Base-by-base conservation (phyloP, 768 basidiomycete genomes). In the Suillus decipiens region DNA sequence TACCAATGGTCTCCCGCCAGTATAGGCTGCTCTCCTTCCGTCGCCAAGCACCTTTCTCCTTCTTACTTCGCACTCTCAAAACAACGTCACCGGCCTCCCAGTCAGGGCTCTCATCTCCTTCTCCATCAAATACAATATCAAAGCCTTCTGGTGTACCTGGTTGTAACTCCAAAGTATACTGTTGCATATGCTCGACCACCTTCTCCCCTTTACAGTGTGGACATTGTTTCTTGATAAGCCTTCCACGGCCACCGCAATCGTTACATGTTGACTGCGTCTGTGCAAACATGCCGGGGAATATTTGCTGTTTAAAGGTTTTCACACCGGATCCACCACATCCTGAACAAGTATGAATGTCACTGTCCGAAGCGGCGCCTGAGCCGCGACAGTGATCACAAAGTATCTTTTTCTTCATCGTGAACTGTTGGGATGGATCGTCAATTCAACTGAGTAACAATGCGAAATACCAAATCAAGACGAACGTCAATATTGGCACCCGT, bases 331-430 rank as follows among this genome's bases (percentile, higher is more conserved):
- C 97, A 59, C 86, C 83, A 72, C 97, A 99, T 12, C 84, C 84
- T 3, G 85, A 74, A 73, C 97, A 99, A n/a, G 85, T 83, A 70
- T 94, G 92, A 55, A 97, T 92, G 71, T 97, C 93, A 8, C 84
- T 76, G 63, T 94, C 92, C 0, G 93, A 92, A 1, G 94, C 91
- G 0, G 97, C 97, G 28, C 97, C 97, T 0, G 93, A 88, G 28
- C 97, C 97, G 71, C 95, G 89, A 78, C 97, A 99, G 73, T 97
- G 93, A 75, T 98, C 95, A 71, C 97, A 99, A 19, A 99, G 88
- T 41, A 96, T 86, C 60, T 88, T 87, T 73, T 96, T 96, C 75
- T 89, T 90, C 73, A 98, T 83, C 80, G 92, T 90, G 76, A 99
- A 96, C 95, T 99, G 67, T 15, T 22, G 41, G 14, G 63, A 3